Conservation (phyloP, 768 basidiomycete genomes). For the Epithele typhae region DNA sequence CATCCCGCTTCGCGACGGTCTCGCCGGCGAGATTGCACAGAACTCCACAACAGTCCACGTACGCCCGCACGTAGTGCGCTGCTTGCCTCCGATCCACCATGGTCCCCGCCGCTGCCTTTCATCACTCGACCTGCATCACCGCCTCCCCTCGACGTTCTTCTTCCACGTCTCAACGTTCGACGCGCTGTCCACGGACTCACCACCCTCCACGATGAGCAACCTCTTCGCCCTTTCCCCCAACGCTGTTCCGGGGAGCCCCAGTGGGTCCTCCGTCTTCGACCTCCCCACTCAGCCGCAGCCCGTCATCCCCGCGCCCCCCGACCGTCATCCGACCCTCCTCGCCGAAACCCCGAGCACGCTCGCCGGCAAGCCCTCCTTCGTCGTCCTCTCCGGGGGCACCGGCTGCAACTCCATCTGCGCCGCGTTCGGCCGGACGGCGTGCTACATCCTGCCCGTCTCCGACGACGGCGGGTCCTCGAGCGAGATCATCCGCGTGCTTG, state of each 20-base stretch:
- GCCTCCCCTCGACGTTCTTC: no score
- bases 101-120: no score
- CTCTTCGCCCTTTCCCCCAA: conserved; percentile 16
- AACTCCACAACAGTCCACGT: no score
- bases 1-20: no score
- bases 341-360: no score
- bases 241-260: conserved; percentile 6
- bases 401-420: conserved; percentile 90
- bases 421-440: conserved; percentile 65
- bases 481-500: conserved; percentile 89
- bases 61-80: no score
- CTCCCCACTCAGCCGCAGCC: conserved; percentile 45
- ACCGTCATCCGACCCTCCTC: background rate
- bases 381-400: conserved; percentile 91
- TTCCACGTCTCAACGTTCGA: no score
- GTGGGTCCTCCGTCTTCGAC: conserved; percentile 68
- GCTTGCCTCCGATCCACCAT: no score
- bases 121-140: no score
- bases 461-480: conserved; percentile 95
- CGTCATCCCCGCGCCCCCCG: background rate
- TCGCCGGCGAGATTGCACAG: no score
- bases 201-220: conserved; percentile 7
- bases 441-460: conserved; percentile 87
- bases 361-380: conserved; percentile 40
- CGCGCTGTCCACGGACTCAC: no score